A percentile compares a stretch with the other conserved stretches of the same genome.
These are phyloP conservation scores for Aspergillus homomorphus DNA, from an alignment of 495 filamentous ascomycete species.

Conservation along the genomic window DNA sequence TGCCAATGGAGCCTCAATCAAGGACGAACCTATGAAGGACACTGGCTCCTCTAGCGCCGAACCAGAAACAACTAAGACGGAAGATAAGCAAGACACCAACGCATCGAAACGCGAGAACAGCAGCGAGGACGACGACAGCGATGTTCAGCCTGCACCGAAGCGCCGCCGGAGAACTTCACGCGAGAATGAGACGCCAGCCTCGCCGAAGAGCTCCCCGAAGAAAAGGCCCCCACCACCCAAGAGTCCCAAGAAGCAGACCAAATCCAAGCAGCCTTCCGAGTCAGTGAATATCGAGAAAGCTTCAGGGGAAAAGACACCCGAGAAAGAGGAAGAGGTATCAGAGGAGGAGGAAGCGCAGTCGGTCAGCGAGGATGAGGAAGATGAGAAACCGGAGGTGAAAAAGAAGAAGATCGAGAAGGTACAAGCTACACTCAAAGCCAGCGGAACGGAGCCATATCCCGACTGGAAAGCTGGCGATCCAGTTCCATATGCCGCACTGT, in stretches of 20 bases:
- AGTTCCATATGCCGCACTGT: slow-evolving; percentile 92
- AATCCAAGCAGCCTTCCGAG: slow-evolving; percentile 22
- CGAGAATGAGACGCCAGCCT: slow-evolving; percentile 9
- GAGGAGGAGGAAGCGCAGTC: slow-evolving; percentile 49
- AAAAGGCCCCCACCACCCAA: slow-evolving; percentile 27
- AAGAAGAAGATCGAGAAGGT: slow-evolving; percentile 78
- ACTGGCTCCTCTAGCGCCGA: slow-evolving; percentile 28
- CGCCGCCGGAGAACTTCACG: slow-evolving; percentile 31
- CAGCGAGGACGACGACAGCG: slow-evolving; percentile 47
- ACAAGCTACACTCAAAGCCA: slow-evolving; percentile 69
- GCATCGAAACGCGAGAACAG: slow-evolving; percentile 40
- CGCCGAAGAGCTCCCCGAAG: slow-evolving; percentile 23
- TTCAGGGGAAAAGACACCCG: slow-evolving; percentile 34
- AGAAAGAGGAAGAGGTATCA: slow-evolving; percentile 37
- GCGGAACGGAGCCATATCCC: slow-evolving; percentile 76
- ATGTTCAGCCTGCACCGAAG: slow-evolving; percentile 52
- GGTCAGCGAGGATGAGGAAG: slow-evolving; percentile 59
- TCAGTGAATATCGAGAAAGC: slow-evolving; percentile 30
- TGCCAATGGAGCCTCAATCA: slow-evolving; percentile 11
- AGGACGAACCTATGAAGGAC: slow-evolving; percentile 45
- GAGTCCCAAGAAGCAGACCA: slow-evolving; percentile 22
- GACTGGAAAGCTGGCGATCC: slow-evolving; percentile 89
- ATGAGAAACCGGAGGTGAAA: slow-evolving; percentile 70
- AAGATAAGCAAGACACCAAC: slow-evolving; percentile 27
- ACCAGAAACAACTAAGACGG: slow-evolving; percentile 15